Conservation (phyloP, 164 flowering plant species). For the Magnolia changhungtana region DNA sequence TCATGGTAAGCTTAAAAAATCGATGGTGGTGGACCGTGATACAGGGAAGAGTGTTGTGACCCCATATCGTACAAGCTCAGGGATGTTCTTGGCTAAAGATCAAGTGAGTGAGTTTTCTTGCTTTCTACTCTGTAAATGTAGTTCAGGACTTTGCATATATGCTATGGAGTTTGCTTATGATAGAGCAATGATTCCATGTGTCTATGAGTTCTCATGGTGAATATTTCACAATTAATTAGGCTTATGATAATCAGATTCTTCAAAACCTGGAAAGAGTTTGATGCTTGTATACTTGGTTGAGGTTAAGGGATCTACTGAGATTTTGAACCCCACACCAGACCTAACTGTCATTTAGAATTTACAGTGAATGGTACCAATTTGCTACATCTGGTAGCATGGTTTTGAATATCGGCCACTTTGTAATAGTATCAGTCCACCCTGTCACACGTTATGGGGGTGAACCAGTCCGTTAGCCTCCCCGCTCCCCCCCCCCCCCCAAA, state of each 20-base stretch:
- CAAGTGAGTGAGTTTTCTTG: constrained; percentile 19
- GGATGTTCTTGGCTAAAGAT: constrained; percentile 14
- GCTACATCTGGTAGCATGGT: not conserved
- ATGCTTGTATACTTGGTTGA: not conserved
- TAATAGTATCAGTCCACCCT: too few relatives aligned
- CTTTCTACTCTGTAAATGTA: not conserved
- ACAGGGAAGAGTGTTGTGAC: constrained; percentile 5
- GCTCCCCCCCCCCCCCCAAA: too few relatives aligned
- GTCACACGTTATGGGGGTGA: too few relatives aligned
- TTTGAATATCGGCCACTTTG: too few relatives aligned
- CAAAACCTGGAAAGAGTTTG: not conserved
- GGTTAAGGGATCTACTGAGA: not conserved
- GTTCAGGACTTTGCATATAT: not conserved
- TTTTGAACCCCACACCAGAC: not conserved
- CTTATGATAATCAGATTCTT: not conserved
- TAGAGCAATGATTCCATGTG: not conserved
- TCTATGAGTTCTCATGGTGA: not conserved
- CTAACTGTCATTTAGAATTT: not conserved
- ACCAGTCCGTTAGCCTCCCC: too few relatives aligned
- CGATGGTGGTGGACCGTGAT: constrained; percentile 3
- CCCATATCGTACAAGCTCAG: constrained; percentile 15
- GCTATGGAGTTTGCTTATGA: not conserved
- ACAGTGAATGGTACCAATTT: not conserved
- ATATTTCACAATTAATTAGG: not conserved
- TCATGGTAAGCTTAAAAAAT: constrained; percentile 13